phyloP scores from a whole-genome alignment of 2,329 filamentous ascomycete genomes.

The Didymella glomerata region DNA sequence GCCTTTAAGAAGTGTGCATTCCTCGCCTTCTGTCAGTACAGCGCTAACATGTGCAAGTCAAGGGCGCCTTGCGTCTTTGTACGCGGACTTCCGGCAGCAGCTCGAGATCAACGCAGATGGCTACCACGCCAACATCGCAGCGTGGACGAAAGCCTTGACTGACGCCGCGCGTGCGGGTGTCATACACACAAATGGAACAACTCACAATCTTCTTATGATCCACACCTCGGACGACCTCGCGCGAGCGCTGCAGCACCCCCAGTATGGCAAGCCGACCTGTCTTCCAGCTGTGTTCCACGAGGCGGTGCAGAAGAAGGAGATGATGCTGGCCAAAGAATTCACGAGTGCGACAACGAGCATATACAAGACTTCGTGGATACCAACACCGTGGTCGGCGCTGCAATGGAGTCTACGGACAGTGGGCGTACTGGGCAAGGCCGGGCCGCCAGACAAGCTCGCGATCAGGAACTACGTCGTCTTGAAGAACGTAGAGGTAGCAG shows the following conservation, averaged over 20 bases:
- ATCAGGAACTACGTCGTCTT: conserved; percentile 72
- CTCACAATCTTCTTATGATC: conserved; percentile 60
- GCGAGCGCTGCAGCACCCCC: conserved; percentile 74
- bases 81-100: conserved; percentile 83
- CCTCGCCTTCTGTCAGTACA: background rate
- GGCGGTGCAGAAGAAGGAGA: conserved; percentile 71
- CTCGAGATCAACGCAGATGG: conserved; percentile 82
- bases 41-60: conserved; percentile 55
- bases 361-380: conserved; percentile 74
- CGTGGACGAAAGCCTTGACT: conserved; percentile 80
- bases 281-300: conserved; percentile 82
- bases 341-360: conserved; percentile 71
- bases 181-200: conserved; percentile 54
- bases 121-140: conserved; percentile 79
- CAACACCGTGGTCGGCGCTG: conserved; percentile 73
- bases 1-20: conserved; percentile 54
- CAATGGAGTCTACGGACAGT: conserved; percentile 76
- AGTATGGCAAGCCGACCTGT: conserved; percentile 82
- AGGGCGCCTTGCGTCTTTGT: conserved; percentile 82
- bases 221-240: conserved; percentile 69
- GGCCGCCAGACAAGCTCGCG: conserved; percentile 64
- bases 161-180: conserved; percentile 72
- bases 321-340: conserved; percentile 77
- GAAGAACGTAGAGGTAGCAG: conserved; percentile 67
- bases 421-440: conserved; percentile 64